Evolutionary conservation across 2,329 filamentous ascomycete genomes (phyloP).

Genomic region (Triangularia verruculosa): DNA sequence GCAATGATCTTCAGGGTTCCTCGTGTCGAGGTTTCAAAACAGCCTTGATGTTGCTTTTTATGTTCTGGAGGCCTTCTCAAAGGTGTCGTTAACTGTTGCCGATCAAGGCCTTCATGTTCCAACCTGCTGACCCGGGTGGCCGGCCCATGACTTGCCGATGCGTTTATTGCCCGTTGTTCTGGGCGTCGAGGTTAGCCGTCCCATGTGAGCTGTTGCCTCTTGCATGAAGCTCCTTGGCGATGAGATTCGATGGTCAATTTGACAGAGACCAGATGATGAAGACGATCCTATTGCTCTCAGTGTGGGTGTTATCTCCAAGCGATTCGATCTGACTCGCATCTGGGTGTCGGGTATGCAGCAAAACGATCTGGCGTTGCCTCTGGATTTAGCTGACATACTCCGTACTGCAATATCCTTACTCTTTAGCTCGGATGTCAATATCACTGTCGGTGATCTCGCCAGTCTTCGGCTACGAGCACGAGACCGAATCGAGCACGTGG

Average conservation of each 20-base stretch:
- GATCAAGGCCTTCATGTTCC: constrained; percentile 4
- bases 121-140: constrained; percentile 5
- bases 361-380: neutral
- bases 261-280: neutral
- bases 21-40: constrained; percentile 14
- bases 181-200: neutral
- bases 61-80: constrained; percentile 11
- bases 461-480: neutral
- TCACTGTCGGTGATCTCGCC: neutral
- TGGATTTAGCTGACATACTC: neutral
- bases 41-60: constrained; percentile 11
- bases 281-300: neutral
- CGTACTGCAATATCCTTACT: no score
- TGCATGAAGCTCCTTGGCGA: no score
- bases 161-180: neutral
- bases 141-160: neutral
- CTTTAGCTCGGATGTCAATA: no score
- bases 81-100: neutral
- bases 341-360: neutral
- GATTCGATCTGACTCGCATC: neutral
- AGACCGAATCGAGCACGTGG: neutral
- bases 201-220: no score
- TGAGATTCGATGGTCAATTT: no score
- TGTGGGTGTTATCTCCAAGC: neutral
- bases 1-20: constrained; percentile 21